phyloP scores from a whole-genome alignment of 495 filamentous ascomycete species.

The Penicillium lagena region DNA sequence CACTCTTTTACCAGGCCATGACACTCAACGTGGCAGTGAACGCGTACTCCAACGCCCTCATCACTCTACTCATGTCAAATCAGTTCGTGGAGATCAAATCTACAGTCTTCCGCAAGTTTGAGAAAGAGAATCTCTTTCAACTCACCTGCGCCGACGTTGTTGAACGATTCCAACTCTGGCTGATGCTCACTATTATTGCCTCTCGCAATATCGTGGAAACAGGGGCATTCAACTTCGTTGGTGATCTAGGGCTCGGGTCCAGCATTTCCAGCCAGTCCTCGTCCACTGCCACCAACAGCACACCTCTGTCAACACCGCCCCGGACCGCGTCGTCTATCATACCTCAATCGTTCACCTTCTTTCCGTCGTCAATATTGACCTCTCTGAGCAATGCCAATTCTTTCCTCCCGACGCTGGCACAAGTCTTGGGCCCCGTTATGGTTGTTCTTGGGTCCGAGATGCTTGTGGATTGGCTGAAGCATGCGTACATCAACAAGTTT shows the following conservation, averaged over 20 bases:
- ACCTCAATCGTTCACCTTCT: constrained; percentile 78
- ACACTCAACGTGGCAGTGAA: constrained; percentile 98
- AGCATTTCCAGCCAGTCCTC: constrained; percentile 20
- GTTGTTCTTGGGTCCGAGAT: constrained; percentile 93
- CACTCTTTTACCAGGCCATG: constrained; percentile 94
- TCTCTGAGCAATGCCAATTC: constrained; percentile 40
- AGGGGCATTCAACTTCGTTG: constrained; percentile 47
- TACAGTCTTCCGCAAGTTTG: constrained; percentile 94
- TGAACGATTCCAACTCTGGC: constrained; percentile 94
- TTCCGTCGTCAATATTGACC: constrained; percentile 52
- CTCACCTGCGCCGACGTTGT: constrained; percentile 94
- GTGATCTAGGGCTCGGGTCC: constrained; percentile 24
- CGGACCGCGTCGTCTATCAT: constrained; percentile 58
- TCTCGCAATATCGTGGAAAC: constrained; percentile 93
- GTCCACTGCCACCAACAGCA: constrained; percentile 39
- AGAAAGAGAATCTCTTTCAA: constrained; percentile 97
- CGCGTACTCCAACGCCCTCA: constrained; percentile 91
- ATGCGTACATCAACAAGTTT: constrained; percentile 97
- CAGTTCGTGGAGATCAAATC: constrained; percentile 99
- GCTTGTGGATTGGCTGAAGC: constrained; percentile 96
- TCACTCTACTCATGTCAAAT: constrained; percentile 87
- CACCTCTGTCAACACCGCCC: constrained; percentile 38
- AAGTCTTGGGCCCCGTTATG: constrained; percentile 85
- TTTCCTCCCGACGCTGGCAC: constrained; percentile 65
- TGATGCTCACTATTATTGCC: constrained; percentile 93